phyloP scores from a whole-genome alignment of 225 moss, liverwort and hornwort genomes.

The Polytrichum formosum region DNA sequence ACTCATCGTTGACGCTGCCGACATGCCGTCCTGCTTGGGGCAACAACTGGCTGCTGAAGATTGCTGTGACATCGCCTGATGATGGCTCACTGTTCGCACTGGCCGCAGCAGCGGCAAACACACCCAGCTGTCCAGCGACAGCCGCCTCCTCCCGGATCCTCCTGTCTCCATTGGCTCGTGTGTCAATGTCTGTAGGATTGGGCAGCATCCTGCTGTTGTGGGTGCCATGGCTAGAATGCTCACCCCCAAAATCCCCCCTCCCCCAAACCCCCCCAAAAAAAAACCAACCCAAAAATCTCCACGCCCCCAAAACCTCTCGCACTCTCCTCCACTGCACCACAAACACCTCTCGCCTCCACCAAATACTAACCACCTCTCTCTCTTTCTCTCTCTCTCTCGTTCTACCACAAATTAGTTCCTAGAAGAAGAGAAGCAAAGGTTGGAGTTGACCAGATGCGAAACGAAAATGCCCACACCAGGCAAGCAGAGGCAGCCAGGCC shows the following conservation, averaged over 20 bases:
- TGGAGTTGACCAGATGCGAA: too few relatives aligned
- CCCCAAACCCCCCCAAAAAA: not conserved
- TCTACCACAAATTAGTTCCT: too few relatives aligned
- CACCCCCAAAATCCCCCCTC: too few relatives aligned
- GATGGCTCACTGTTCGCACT: conserved; percentile 23
- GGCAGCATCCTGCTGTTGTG: conserved; percentile 24
- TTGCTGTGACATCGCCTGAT: conserved; percentile 8
- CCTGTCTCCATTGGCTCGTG: conserved; percentile 35
- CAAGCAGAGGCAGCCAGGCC: too few relatives aligned
- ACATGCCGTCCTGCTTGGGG: conserved; percentile 21
- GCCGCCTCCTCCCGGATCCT: conserved; percentile 23
- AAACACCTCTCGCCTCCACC: too few relatives aligned
- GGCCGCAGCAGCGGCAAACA: conserved; percentile 46
- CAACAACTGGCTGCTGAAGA: conserved; percentile 30
- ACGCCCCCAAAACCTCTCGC: not conserved
- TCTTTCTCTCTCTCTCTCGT: too few relatives aligned
- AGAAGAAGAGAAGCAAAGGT: too few relatives aligned
- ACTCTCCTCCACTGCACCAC: too few relatives aligned
- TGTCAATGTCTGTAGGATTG: conserved; percentile 22
- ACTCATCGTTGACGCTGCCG: conserved; percentile 10
- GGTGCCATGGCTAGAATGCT: conserved; percentile 45
- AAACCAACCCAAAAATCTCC: not conserved
- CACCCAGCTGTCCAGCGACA: conserved; percentile 46
- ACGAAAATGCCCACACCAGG: too few relatives aligned
- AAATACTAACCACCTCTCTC: too few relatives aligned